Evolutionary conservation across 345 rosid species (phyloP), one percentile per base, ranked within the genome.

Genomic region (Eucalyptus cloeziana): DNA sequence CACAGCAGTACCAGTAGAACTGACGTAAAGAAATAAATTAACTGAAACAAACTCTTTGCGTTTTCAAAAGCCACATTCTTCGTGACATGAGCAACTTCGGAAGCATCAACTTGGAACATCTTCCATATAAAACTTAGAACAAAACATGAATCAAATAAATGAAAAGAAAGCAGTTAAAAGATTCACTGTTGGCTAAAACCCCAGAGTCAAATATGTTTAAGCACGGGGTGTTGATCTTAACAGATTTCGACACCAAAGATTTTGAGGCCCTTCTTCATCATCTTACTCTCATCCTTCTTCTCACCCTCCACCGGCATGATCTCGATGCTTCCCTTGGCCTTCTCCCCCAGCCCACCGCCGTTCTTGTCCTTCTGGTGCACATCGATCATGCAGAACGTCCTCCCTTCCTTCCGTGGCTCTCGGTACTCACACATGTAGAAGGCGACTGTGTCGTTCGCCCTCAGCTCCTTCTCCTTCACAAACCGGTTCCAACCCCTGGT

Each of bases 401-500:
- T 88, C 3, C 47, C 86, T 7, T 88, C 89, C 37, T 87, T 85
- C 13, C 12, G 88, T 5, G 30, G 86, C 14, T 87, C 92, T 7
- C 54, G 71, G 45, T 83, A 30, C 58, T 93, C 91, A 50, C 97
- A 95, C 33, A 69, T 44, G 87, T 89, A 93, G 91, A 97, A 95
- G 31, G 88, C 58, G 6, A 97, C 90, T 27, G 87, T 81, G 90
- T 96, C 99, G 3, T 88, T 94, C 11, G 95, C 93, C 92, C 92
- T 93, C 91, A 96, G 89, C 21, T 90, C 89, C 71, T 95, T 96
- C 87, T 94, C 97, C 93, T 91, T 96, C 30, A 95, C 96, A 54
- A 96, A 97, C 86, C 91, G 89, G 49, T 91, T 96, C 99, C 99
- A 96, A 8, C 99, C 99, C 92, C 94, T 94, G 0, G 98, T 96